Evolutionary conservation across 805 yeast genomes (phyloP).

Genomic region (Metschnikowia dekortorum): DNA sequence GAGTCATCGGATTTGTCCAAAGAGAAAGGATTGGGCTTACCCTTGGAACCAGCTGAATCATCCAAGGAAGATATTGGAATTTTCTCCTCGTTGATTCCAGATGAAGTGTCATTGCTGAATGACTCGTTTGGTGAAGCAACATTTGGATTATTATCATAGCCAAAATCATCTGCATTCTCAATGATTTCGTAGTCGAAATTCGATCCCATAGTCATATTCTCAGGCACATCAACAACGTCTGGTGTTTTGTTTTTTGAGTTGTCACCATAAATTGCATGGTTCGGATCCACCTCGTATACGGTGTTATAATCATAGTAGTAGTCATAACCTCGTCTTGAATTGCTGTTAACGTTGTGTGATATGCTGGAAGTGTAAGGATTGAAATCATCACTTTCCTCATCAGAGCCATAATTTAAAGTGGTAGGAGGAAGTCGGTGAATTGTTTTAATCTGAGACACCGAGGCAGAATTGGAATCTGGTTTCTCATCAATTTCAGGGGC

Average conservation of each 20-base stretch:
- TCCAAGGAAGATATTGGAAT: slow-evolving; percentile 19
- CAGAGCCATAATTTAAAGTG: slow-evolving; percentile 69
- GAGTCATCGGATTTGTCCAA: slow-evolving; percentile 12
- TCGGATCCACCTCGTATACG: slow-evolving; percentile 57
- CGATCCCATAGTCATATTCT: slow-evolving; percentile 39
- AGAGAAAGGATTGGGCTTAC: slow-evolving; percentile 9
- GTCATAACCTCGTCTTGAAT: slow-evolving; percentile 62
- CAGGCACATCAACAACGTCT: slow-evolving; percentile 45
- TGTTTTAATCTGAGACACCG: slow-evolving; percentile 41
- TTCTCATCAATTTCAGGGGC: slow-evolving; percentile 18
- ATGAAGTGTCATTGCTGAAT: background rate
- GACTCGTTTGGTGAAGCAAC: slow-evolving; percentile 14
- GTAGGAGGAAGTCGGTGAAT: slow-evolving; percentile 86
- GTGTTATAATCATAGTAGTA: slow-evolving; percentile 77
- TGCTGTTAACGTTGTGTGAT: slow-evolving; percentile 68
- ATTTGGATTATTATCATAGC: slow-evolving; percentile 7
- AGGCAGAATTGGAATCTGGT: slow-evolving; percentile 28
- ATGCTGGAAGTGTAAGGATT: slow-evolving; percentile 47
- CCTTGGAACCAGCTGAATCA: slow-evolving; percentile 12
- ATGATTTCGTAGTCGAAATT: slow-evolving; percentile 36
- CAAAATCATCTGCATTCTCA: slow-evolving; percentile 21
- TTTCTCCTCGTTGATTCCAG: slow-evolving; percentile 7
- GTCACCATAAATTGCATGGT: slow-evolving; percentile 34
- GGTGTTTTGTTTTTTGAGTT: slow-evolving; percentile 26
- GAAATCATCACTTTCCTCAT: slow-evolving; percentile 60